A percentile compares a stretch with the other conserved stretches of the same genome.
These are phyloP conservation scores for Blastocystis sp. DNA, from an alignment of 352 stramenopile genomes.

Conservation along the genomic window DNA sequence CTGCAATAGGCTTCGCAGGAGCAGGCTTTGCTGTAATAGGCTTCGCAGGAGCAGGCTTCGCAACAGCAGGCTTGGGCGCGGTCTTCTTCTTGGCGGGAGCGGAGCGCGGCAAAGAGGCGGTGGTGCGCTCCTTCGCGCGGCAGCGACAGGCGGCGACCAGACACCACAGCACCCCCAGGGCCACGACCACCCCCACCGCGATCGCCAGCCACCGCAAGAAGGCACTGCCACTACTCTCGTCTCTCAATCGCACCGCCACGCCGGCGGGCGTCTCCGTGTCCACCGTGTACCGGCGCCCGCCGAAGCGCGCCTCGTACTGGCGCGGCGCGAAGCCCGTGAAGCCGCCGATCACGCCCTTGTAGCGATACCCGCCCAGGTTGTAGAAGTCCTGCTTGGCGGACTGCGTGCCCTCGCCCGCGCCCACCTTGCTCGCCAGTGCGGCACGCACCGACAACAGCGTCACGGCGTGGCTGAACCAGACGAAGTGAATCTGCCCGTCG, in stretches of 20 bases:
- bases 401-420: not conserved
- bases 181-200: not conserved
- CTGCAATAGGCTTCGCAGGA: not conserved
- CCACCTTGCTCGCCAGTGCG: constrained; percentile 23
- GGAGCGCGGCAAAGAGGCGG: not conserved
- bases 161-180: not conserved
- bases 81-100: not conserved
- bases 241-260: not conserved
- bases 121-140: not conserved
- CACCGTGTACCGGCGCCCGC: not conserved
- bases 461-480: constrained; percentile 30
- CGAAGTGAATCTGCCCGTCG: constrained; percentile 13
- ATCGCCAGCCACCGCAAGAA: not conserved
- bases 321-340: not conserved
- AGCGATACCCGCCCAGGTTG: constrained; percentile 2
- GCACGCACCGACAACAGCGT: constrained; percentile 27
- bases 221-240: not conserved
- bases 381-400: not conserved
- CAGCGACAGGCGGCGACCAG: not conserved
- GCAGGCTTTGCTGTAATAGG: not conserved
- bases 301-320: not conserved
- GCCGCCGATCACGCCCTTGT: constrained; percentile 1
- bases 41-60: not conserved
- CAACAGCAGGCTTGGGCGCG: not conserved
- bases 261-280: not conserved